phyloP scores from a whole-genome alignment of 352 stramenopile species.

The Phytophthora brassicae region DNA sequence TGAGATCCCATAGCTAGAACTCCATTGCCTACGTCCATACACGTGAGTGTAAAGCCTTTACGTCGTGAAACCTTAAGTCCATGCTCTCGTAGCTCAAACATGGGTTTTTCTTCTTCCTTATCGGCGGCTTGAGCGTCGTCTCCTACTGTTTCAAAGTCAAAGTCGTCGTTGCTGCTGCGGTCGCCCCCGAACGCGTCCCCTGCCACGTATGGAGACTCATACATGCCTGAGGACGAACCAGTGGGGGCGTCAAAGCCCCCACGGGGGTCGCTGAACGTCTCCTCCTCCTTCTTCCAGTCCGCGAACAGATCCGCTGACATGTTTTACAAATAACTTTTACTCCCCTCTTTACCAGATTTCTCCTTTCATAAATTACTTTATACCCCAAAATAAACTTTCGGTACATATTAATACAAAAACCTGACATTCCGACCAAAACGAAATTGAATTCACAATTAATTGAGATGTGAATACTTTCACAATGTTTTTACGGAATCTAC shows the following conservation, averaged over 20 bases:
- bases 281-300: slow-evolving; percentile 87
- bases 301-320: slow-evolving; percentile 90
- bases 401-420: too few relatives aligned
- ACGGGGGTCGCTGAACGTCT: slow-evolving; percentile 30
- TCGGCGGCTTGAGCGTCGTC: slow-evolving; percentile 39
- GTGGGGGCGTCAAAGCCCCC: slow-evolving; percentile 16
- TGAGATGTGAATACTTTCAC: too few relatives aligned
- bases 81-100: slow-evolving; percentile 89
- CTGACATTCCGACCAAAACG: too few relatives aligned
- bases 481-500: too few relatives aligned
- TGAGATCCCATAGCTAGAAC: slow-evolving; percentile 83
- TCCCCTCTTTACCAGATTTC: slow-evolving; percentile 2
- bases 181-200: slow-evolving; percentile 37
- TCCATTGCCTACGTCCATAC: slow-evolving; percentile 79
- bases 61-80: slow-evolving; percentile 82
- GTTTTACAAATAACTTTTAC: slow-evolving; percentile 17
- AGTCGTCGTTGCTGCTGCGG: slow-evolving; percentile 61
- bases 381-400: too few relatives aligned
- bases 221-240: slow-evolving; percentile 15
- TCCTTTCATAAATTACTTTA: too few relatives aligned
- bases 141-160: slow-evolving; percentile 71
- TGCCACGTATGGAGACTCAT: slow-evolving; percentile 47
- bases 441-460: too few relatives aligned
- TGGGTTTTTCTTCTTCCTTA: slow-evolving; percentile 75
- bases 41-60: slow-evolving; percentile 85